A percentile compares a stretch with the other conserved stretches of the same genome.
These are phyloP conservation scores for Lophiostoma macrostomum DNA, from an alignment of 495 filamentous ascomycete species.

Conservation along the genomic window DNA sequence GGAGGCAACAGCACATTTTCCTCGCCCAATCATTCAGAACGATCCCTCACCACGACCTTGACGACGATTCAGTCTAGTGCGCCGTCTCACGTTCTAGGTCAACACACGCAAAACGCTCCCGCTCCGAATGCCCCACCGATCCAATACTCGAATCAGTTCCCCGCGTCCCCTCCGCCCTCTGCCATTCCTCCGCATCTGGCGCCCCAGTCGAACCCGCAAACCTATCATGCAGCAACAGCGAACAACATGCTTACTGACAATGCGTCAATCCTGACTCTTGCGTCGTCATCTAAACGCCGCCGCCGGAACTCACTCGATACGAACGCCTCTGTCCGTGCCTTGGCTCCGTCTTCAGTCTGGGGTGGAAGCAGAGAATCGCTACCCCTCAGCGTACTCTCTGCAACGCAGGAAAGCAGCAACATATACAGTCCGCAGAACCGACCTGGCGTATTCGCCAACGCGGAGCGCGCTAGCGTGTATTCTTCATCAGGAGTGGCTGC, in stretches of 20 bases:
- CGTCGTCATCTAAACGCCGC: constrained; percentile 87
- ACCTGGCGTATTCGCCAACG: constrained; percentile 60
- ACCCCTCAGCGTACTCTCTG: constrained; percentile 82
- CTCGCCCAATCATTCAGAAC: constrained; percentile 85
- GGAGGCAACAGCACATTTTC: constrained; percentile 85
- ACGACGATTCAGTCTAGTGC: constrained; percentile 92
- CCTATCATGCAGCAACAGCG: constrained; percentile 84
- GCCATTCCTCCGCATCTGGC: constrained; percentile 78
- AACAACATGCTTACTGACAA: constrained; percentile 92
- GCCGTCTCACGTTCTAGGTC: constrained; percentile 58
- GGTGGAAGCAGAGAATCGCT: constrained; percentile 85
- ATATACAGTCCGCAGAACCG: constrained; percentile 41
- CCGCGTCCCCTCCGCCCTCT: constrained; percentile 63
- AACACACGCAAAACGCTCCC: constrained; percentile 38
- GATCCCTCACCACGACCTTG: constrained; percentile 88
- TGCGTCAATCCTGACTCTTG: constrained; percentile 93
- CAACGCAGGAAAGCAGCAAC: constrained; percentile 56
- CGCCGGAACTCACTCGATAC: constrained; percentile 90
- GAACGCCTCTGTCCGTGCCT: constrained; percentile 83
- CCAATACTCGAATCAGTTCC: constrained; percentile 92
- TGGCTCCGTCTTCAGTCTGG: constrained; percentile 88
- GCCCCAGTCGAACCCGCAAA: constrained; percentile 64
- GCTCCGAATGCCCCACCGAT: constrained; percentile 39
- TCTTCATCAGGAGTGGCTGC: constrained; percentile 67
- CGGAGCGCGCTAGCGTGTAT: constrained; percentile 83